A percentile compares a stretch with the other conserved stretches of the same genome.
Evolutionary conservation across 1,284 basidiomycete genomes (phyloP).

Genomic region (Papiliotrema laurentii): DNA sequence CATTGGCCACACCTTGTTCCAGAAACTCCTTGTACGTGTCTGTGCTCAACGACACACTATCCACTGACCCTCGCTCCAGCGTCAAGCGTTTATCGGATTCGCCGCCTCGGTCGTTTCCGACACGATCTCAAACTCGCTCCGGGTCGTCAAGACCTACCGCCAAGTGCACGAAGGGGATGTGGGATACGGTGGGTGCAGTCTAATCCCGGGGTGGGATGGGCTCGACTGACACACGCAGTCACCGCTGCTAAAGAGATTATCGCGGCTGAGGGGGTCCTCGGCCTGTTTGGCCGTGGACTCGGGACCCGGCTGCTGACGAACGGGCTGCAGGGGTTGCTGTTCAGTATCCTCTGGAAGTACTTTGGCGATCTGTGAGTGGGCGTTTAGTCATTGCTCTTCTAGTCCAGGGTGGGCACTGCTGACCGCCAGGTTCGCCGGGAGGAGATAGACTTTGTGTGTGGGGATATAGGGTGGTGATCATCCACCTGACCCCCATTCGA

Average conservation of each 20-base stretch:
- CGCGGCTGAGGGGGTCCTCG: slow-evolving; percentile 58
- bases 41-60: neutral
- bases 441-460: too few relatives aligned
- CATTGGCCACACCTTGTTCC: slow-evolving; percentile 52
- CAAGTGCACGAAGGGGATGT: slow-evolving; percentile 77
- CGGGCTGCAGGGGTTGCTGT: slow-evolving; percentile 78
- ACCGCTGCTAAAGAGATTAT: slow-evolving; percentile 57
- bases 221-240: slow-evolving; percentile 12
- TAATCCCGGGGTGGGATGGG: neutral
- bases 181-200: slow-evolving; percentile 55
- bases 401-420: neutral
- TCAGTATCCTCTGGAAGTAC: slow-evolving; percentile 75
- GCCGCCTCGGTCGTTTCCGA: slow-evolving; percentile 74
- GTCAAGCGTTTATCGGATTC: slow-evolving; percentile 84
- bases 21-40: slow-evolving; percentile 55
- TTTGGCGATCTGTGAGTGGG: slow-evolving; percentile 65
- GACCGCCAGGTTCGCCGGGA: neutral
- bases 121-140: slow-evolving; percentile 73
- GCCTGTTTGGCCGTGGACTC: slow-evolving; percentile 76
- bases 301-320: slow-evolving; percentile 79
- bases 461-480: too few relatives aligned
- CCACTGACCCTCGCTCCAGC: too few relatives aligned
- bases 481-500: too few relatives aligned
- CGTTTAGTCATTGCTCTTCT: neutral
- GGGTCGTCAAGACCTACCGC: slow-evolving; percentile 88